Conservation (phyloP, 805 yeast species). For the Myxozyma nipponensis region DNA sequence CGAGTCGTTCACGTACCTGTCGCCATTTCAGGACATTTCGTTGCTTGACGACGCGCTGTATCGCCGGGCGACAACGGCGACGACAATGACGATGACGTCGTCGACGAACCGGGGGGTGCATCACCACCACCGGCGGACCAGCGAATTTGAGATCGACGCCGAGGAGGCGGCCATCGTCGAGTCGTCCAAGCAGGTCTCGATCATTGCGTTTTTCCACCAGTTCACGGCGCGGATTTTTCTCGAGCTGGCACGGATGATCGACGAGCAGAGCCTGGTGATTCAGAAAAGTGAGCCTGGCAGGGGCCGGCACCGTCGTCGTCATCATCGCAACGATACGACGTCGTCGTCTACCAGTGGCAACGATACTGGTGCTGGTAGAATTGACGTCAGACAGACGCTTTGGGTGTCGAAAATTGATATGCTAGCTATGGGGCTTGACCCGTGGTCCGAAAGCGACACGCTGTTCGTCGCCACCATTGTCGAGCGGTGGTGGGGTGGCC, state of each 20-base stretch:
- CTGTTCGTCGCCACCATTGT: constrained; percentile 45
- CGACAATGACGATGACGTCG: constrained; percentile 1
- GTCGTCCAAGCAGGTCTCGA: constrained; percentile 27
- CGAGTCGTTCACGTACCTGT: constrained; percentile 20
- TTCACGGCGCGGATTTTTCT: constrained; percentile 28
- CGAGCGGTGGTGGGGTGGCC: constrained; percentile 48
- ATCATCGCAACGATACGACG: background rate
- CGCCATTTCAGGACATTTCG: constrained; percentile 25
- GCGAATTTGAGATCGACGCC: constrained; percentile 7
- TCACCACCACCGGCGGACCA: background rate
- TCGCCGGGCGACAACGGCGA: constrained; percentile 11
- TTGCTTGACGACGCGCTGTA: constrained; percentile 14
- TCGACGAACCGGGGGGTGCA: too few species aligned
- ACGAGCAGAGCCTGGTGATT: constrained; percentile 20
- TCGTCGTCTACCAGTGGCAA: background rate
- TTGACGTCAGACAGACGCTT: constrained; percentile 10
- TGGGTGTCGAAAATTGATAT: constrained; percentile 42
- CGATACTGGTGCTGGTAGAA: background rate
- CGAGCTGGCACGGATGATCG: constrained; percentile 13
- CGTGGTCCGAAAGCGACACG: constrained; percentile 46
- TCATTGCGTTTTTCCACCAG: constrained; percentile 30
- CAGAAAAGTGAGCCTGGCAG: constrained; percentile 8
- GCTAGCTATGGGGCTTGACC: constrained; percentile 57
- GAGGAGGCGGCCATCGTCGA: constrained; percentile 10
- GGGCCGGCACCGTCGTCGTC: constrained; percentile 1